Evolutionary conservation across 208 protist genomes (phyloP), one percentile per base, ranked within the genome.

Genomic region (Porcisia hertigi): DNA sequence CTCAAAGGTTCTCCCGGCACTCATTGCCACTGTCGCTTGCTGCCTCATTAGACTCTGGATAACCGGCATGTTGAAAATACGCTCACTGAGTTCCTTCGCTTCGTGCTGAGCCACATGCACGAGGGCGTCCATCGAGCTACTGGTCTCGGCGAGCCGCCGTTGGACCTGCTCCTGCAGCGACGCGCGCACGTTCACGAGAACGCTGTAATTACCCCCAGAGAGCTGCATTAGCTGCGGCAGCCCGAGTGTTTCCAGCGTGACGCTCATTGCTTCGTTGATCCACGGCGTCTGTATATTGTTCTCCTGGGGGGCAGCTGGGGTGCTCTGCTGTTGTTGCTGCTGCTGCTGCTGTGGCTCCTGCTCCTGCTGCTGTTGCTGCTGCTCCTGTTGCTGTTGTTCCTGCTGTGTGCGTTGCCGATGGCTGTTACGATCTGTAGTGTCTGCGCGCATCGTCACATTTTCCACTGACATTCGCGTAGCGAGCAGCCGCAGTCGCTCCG

Each of bases 401-500:
- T 45, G 71, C 57, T 54, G 45, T 23, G 52, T 14, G n/a, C 23
- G 18, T 30, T 25, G 47, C 18, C 9, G 30, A 30, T 45, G 23
- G 49, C 67, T 59, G 52, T 60, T 57, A 8, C 52, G 67, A 25
- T 72, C 52, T 18, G 67, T 59, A 1, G 52, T 45, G 30, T 82
- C 69, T 30, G 62, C 49, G 25, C 75, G 69, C 74, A 75, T 14
- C 58, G 64, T 69, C 23, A 77, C 52, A 3, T 53, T 55, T 1
- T 23, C 39, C 0, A 82, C 57, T 30, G 79, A 36, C 25, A 90
- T 81, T 54, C 82, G 77, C 36, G 84, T 54, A 11, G 78, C 52
- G 8, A 94, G 70, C 25, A 71, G 77, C n/a, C 80, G 67, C 25
- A 96, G 71, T 2, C 86, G 87, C 30, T 76, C 81, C 20, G 91